These are phyloP conservation scores for Xylaria sp. DNA, from an alignment of 2,329 filamentous ascomycete species.

Conservation along the genomic window DNA sequence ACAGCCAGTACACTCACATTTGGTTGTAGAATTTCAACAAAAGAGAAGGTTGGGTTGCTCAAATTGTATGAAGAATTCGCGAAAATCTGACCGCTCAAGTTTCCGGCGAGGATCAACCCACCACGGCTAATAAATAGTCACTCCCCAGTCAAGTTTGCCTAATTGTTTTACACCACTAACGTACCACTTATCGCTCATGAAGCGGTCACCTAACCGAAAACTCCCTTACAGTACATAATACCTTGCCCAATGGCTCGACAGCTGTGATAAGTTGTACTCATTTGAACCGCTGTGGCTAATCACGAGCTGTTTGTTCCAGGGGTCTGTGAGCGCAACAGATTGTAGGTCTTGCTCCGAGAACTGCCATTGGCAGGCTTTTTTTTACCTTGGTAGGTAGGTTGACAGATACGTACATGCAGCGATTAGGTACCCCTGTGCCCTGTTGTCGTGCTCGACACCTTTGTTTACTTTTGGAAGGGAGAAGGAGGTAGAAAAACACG, in stretches of 20 bases:
- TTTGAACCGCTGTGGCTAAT: constrained; percentile 40
- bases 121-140: constrained; percentile 1
- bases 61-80: background rate
- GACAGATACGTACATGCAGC: background rate
- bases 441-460: constrained; percentile 15
- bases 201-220: background rate
- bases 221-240: constrained; percentile 3
- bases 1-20: background rate
- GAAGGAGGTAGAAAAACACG: constrained; percentile 11
- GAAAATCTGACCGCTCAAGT: constrained; percentile 1
- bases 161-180: background rate
- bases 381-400: constrained; percentile 33
- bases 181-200: background rate
- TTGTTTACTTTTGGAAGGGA: constrained; percentile 43
- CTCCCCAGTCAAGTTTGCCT: background rate
- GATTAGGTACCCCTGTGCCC: constrained; percentile 27
- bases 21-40: background rate
- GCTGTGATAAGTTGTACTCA: constrained; percentile 13
- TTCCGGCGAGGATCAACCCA: background rate
- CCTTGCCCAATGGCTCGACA: constrained; percentile 15
- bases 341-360: constrained; percentile 25
- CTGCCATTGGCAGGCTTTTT: constrained; percentile 37
- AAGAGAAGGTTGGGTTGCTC: background rate
- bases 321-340: constrained; percentile 24
- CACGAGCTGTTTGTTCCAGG: constrained; percentile 4